These are phyloP conservation scores for Ophiostoma pallidulum DNA, from an alignment of 2,329 filamentous ascomycete species.

Conservation along the genomic window DNA sequence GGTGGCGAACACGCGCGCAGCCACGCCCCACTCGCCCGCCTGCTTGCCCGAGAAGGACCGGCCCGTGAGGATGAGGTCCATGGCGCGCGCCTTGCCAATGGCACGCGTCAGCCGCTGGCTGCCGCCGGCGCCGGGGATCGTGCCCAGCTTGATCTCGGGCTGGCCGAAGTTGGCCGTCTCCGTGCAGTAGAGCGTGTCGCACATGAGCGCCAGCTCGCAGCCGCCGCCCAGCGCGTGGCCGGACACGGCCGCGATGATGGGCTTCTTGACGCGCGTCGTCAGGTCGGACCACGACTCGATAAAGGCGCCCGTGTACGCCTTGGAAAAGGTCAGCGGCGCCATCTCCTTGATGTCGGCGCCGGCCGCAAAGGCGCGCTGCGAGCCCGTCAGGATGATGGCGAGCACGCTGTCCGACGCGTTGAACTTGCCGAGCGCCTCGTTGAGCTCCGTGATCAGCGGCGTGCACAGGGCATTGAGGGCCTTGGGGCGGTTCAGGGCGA, in stretches of 20 bases:
- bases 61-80: slow-evolving; percentile 86
- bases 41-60: slow-evolving; percentile 75
- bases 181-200: slow-evolving; percentile 81
- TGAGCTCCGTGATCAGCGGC: slow-evolving; percentile 83
- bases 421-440: slow-evolving; percentile 62
- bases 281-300: slow-evolving; percentile 91
- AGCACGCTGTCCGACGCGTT: slow-evolving; percentile 60
- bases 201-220: slow-evolving; percentile 96
- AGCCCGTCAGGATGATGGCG: slow-evolving; percentile 80
- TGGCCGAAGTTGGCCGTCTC: slow-evolving; percentile 84
- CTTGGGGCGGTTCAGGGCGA: slow-evolving; percentile 89
- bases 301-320: slow-evolving; percentile 82
- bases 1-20: slow-evolving; percentile 68
- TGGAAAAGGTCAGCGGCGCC: slow-evolving; percentile 80
- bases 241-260: slow-evolving; percentile 86
- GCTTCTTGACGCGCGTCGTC: slow-evolving; percentile 78
- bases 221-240: slow-evolving; percentile 92
- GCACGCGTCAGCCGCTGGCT: slow-evolving; percentile 79
- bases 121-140: slow-evolving; percentile 85
- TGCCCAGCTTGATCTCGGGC: slow-evolving; percentile 92
- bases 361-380: slow-evolving; percentile 81
- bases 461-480: slow-evolving; percentile 90
- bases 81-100: slow-evolving; percentile 74
- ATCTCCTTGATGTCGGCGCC: slow-evolving; percentile 99
- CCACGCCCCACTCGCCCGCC: slow-evolving; percentile 84